A percentile compares a stretch with the other conserved stretches of the same genome.
Evolutionary conservation across 805 yeast genomes (phyloP).

Genomic region (Wickerhamomyces rabaulensis): DNA sequence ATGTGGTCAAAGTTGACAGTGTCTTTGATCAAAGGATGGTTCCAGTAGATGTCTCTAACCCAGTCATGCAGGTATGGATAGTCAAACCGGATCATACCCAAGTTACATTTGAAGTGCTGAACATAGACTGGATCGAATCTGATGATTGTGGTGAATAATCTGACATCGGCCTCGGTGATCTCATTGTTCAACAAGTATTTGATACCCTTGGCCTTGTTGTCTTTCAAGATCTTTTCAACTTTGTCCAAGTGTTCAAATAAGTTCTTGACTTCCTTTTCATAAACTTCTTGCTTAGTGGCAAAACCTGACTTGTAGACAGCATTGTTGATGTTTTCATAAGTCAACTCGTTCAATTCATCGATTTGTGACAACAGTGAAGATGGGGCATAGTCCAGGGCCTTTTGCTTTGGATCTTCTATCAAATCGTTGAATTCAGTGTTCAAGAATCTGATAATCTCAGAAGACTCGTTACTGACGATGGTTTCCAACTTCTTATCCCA

Average conservation of each 20-base stretch:
- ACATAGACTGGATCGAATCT: constrained; percentile 92
- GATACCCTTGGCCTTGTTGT: constrained; percentile 28
- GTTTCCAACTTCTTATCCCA: constrained; percentile 84
- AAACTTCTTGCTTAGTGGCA: constrained; percentile 77
- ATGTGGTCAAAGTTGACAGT: constrained; percentile 89
- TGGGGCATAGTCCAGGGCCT: constrained; percentile 61
- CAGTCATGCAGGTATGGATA: constrained; percentile 78
- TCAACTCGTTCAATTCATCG: constrained; percentile 76
- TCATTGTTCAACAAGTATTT: constrained; percentile 53
- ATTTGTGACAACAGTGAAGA: constrained; percentile 45
- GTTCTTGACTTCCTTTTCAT: constrained; percentile 59
- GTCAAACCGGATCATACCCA: constrained; percentile 71
- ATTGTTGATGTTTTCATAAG: constrained; percentile 80
- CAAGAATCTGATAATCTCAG: constrained; percentile 83
- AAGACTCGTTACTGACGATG: constrained; percentile 87
- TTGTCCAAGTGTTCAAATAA: constrained; percentile 66
- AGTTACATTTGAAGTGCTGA: constrained; percentile 92
- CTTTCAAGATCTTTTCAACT: constrained; percentile 55
- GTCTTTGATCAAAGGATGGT: constrained; percentile 58
- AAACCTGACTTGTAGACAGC: constrained; percentile 94
- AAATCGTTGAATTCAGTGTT: constrained; percentile 68
- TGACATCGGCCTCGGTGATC: constrained; percentile 86
- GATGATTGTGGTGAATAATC: constrained; percentile 80
- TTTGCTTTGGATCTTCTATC: constrained; percentile 39
- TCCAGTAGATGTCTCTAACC: constrained; percentile 83